Conservation (phyloP, 108 stramenopile genomes). For the Aurantiochytrium sp. region DNA sequence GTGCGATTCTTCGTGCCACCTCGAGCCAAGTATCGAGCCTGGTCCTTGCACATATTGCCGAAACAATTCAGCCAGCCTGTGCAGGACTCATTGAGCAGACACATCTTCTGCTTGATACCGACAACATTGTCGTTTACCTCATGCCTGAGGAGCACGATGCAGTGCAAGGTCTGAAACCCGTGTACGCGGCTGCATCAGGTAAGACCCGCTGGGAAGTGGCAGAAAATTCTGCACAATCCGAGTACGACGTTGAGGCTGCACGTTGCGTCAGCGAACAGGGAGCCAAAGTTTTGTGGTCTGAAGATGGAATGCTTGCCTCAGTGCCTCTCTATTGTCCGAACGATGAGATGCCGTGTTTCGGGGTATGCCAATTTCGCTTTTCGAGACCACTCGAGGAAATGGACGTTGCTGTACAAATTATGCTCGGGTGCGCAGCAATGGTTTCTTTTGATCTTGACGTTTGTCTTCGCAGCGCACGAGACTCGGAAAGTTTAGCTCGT, state of each 20-base stretch:
- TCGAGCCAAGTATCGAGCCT: background rate
- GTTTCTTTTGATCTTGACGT: background rate
- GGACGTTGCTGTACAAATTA: background rate
- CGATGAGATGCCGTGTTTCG: background rate
- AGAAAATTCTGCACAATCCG: too few relatives aligned
- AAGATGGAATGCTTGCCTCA: background rate
- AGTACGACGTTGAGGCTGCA: too few relatives aligned
- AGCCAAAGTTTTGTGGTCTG: too few relatives aligned
- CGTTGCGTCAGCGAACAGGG: too few relatives aligned
- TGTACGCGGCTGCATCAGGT: background rate
- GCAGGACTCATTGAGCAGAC: background rate
- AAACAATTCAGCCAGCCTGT: background rate
- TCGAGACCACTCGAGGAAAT: background rate
- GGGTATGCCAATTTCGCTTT: background rate
- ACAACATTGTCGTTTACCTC: background rate
- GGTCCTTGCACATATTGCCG: background rate
- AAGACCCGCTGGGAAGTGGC: too few relatives aligned
- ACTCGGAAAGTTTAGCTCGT: too few relatives aligned
- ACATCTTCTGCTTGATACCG: background rate
- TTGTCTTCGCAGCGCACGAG: background rate
- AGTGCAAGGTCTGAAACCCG: background rate
- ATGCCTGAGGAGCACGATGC: background rate
- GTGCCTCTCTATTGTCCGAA: background rate
- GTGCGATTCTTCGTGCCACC: too few relatives aligned
- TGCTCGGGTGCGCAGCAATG: background rate